phyloP scores from a whole-genome alignment of 768 basidiomycete species.

The Boletus speciosus region DNA sequence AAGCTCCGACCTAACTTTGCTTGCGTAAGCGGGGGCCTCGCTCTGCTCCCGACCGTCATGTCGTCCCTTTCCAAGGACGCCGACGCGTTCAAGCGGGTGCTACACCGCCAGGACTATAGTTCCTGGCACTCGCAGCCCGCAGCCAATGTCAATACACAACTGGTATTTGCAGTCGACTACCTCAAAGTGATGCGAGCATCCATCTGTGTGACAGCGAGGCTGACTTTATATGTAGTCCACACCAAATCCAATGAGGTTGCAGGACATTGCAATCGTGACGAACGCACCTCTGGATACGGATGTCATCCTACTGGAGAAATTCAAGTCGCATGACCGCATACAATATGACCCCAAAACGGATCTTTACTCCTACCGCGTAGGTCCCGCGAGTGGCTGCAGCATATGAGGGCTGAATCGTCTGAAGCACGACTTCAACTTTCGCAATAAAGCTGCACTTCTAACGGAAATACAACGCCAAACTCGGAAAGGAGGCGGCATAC shows the following conservation, averaged over 20 bases:
- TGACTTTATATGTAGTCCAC: conserved; percentile 43
- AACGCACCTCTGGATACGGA: conserved; percentile 77
- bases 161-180: conserved; percentile 79
- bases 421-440: conserved; percentile 84
- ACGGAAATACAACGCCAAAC: conserved; percentile 85
- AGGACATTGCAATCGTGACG: conserved; percentile 82
- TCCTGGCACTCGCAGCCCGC: conserved; percentile 89
- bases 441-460: conserved; percentile 77
- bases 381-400: conserved; percentile 14
- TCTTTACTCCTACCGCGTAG: conserved; percentile 81
- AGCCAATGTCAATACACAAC: conserved; percentile 82
- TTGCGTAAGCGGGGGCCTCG: conserved; percentile 17
- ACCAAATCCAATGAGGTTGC: conserved; percentile 77
- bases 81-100: conserved; percentile 62
- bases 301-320: conserved; percentile 67
- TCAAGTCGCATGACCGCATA: conserved; percentile 78
- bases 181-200: conserved; percentile 55
- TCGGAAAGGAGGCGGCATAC: conserved; percentile 78
- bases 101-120: conserved; percentile 62
- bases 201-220: conserved; percentile 6
- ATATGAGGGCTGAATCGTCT: conserved; percentile 4
- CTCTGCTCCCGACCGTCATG: conserved; percentile 40
- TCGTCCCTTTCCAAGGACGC: conserved; percentile 66
- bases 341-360: conserved; percentile 79
- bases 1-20: conserved; percentile 27